A percentile compares a stretch with the other conserved stretches of the same genome.
Conservation (phyloP, 805 yeast species). For the Metschnikowia borealis region DNA sequence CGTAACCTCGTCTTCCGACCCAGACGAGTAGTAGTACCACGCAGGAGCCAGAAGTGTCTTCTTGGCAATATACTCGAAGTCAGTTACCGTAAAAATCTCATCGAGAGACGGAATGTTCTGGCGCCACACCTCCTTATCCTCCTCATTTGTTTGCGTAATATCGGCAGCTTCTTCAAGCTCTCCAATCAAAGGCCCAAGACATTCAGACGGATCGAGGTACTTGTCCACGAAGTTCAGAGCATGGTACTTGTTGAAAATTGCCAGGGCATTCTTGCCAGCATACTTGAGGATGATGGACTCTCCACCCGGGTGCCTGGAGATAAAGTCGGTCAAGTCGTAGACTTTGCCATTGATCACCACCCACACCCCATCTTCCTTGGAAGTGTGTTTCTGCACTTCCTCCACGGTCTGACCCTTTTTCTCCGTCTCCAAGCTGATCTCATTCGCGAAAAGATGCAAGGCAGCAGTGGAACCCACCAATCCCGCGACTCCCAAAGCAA, state of each 20-base stretch:
- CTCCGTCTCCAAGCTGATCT: constrained; percentile 6
- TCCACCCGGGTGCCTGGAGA: constrained; percentile 53
- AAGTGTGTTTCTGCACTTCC: constrained; percentile 12
- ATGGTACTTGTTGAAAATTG: constrained; percentile 39
- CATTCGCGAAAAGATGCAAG: background rate
- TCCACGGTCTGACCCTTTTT: constrained; percentile 14
- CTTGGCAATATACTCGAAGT: constrained; percentile 40
- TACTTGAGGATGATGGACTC: constrained; percentile 11
- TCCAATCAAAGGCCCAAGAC: constrained; percentile 23
- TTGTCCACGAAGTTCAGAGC: constrained; percentile 19
- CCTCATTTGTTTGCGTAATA: constrained; percentile 17
- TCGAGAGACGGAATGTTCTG: constrained; percentile 29
- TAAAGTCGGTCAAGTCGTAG: constrained; percentile 35
- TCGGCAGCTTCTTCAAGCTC: constrained; percentile 15
- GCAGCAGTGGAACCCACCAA: background rate
- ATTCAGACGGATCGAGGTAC: constrained; percentile 17
- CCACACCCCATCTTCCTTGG: constrained; percentile 22
- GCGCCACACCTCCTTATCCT: constrained; percentile 16
- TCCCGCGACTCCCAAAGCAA: constrained; percentile 1
- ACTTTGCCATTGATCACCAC: constrained; percentile 31
- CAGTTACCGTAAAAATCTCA: constrained; percentile 31
- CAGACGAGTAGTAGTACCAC: constrained; percentile 67
- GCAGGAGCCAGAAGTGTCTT: constrained; percentile 29
- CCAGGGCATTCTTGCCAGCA: constrained; percentile 57
- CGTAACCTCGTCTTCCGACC: constrained; percentile 89